Percentiles rank a stretch among this genome's conserved stretches.
Evolutionary conservation across 805 yeast species (phyloP).

Genomic region (Spencermartinsiella europaea): DNA sequence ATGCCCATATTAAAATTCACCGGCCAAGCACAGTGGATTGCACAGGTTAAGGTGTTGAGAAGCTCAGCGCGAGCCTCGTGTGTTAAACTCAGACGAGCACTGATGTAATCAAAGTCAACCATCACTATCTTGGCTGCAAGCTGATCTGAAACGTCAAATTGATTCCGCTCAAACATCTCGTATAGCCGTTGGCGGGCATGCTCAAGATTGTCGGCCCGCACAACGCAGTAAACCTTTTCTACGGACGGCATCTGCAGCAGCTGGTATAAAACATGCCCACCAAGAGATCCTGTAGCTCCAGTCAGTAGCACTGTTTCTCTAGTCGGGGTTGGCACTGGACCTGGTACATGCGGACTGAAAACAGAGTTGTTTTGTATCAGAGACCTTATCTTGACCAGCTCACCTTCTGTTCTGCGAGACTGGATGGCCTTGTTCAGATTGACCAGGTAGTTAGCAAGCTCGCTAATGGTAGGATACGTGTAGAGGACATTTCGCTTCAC

Average conservation of each 20-base stretch:
- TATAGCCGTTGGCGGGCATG: background rate
- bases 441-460: background rate
- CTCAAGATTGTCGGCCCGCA: background rate
- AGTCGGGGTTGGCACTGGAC: background rate
- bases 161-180: background rate
- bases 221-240: background rate
- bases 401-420: background rate
- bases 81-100: background rate
- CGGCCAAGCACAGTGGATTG: background rate
- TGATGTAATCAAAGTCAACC: background rate
- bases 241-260: constrained; percentile 28
- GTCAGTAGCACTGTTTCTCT: constrained; percentile 34
- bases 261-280: constrained; percentile 36
- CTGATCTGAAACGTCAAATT: background rate
- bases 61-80: background rate
- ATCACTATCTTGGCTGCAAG: background rate
- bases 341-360: background rate
- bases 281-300: constrained; percentile 45
- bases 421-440: background rate
- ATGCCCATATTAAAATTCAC: background rate
- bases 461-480: background rate
- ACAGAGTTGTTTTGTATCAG: background rate
- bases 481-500: background rate
- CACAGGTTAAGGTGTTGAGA: background rate
- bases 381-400: background rate